These are phyloP conservation scores for Manihot esculenta DNA, from an alignment of 441 rosid species.

Conservation along the genomic window DNA sequence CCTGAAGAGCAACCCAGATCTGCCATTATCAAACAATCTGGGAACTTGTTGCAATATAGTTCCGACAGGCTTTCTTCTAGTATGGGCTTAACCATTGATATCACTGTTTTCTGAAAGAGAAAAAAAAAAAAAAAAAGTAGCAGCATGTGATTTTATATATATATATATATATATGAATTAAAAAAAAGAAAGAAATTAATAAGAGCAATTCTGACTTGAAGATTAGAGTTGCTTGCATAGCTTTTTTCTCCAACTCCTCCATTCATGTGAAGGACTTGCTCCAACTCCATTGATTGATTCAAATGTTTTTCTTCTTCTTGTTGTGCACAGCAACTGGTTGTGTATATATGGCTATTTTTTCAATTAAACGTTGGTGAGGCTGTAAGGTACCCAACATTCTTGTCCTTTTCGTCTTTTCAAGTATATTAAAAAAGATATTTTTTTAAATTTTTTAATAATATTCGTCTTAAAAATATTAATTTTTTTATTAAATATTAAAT, in stretches of 20 bases:
- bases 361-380: too few species aligned
- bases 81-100: slow-evolving; percentile 19
- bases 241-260: neutral
- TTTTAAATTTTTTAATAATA: too few species aligned
- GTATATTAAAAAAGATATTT: too few species aligned
- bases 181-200: neutral
- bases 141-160: too few species aligned
- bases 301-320: neutral
- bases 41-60: neutral
- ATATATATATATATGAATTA: too few species aligned
- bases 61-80: slow-evolving; percentile 16
- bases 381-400: too few species aligned
- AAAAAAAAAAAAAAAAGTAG: neutral
- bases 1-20: slow-evolving; percentile 42
- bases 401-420: too few species aligned
- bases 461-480: too few species aligned
- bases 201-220: neutral
- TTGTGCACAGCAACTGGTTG: too few species aligned
- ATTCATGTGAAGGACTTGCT: neutral
- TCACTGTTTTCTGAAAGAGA: slow-evolving; percentile 20
- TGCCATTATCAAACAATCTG: slow-evolving; percentile 23
- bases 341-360: too few species aligned
- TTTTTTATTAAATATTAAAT: too few species aligned
- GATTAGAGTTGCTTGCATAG: neutral
- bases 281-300: neutral